A percentile compares a stretch with the other conserved stretches of the same genome.
These are phyloP conservation scores for Aureobasidium musti DNA, from an alignment of 2,329 filamentous ascomycete species.

Conservation along the genomic window DNA sequence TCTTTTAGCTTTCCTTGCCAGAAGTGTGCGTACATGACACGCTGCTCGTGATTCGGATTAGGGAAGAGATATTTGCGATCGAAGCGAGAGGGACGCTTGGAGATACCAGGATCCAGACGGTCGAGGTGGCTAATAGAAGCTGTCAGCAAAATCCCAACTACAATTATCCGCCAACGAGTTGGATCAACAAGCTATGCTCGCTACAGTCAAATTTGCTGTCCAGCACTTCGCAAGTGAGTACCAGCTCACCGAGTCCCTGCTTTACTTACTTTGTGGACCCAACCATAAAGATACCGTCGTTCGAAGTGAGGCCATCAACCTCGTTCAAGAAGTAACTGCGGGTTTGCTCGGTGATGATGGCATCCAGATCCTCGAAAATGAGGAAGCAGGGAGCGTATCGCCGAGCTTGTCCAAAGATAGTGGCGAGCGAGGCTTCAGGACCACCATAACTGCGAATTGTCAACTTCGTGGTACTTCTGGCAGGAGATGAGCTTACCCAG, in stretches of 20 bases:
- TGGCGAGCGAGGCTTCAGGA: conserved; percentile 55
- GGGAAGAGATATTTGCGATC: conserved; percentile 53
- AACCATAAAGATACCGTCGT: conserved; percentile 49
- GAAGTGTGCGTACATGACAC: conserved; percentile 48
- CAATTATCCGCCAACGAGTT: background rate
- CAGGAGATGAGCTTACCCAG: conserved; percentile 24
- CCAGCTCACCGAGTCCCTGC: background rate
- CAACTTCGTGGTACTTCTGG: background rate
- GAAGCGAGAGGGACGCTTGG: conserved; percentile 51
- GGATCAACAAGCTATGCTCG: background rate
- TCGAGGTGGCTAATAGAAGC: conserved; percentile 37
- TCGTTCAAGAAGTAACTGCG: conserved; percentile 49
- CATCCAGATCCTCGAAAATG: conserved; percentile 48
- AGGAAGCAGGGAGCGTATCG: conserved; percentile 45
- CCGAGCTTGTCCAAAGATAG: conserved; percentile 46
- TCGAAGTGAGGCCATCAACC: conserved; percentile 46
- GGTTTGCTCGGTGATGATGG: conserved; percentile 42
- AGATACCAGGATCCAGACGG: conserved; percentile 45
- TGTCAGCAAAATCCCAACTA: background rate
- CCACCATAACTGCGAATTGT: conserved; percentile 42
- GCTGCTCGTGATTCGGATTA: conserved; percentile 43
- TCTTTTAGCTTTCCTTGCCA: conserved; percentile 47
- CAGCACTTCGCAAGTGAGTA: background rate
- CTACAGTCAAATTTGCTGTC: background rate
- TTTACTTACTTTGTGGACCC: conserved; percentile 43